phyloP scores from a whole-genome alignment of 2,329 filamentous ascomycete genomes.

The Penicillium sclerotiorum region DNA sequence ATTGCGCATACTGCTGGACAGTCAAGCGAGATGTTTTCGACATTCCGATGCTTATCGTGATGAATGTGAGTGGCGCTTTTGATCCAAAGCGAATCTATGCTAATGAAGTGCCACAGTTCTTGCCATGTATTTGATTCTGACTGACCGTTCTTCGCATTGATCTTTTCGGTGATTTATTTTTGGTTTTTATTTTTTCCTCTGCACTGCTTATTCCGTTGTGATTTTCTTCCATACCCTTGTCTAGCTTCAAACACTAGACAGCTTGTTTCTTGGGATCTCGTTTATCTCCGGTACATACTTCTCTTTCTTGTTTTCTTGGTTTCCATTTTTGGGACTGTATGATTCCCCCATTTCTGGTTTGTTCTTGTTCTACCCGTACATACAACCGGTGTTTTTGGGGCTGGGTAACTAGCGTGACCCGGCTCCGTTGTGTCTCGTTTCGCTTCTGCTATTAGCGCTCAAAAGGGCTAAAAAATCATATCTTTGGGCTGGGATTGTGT shows the following conservation, averaged over 20 bases:
- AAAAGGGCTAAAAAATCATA: slow-evolving; percentile 26
- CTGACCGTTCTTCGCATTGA: background rate
- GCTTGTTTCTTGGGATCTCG: slow-evolving; percentile 8
- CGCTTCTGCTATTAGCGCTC: slow-evolving; percentile 23
- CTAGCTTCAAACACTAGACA: slow-evolving; percentile 11
- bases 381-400: slow-evolving; percentile 15
- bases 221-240: slow-evolving; percentile 20
- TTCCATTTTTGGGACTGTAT: slow-evolving; percentile 21
- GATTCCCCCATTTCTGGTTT: slow-evolving; percentile 17
- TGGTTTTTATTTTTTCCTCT: slow-evolving; percentile 3
- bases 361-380: slow-evolving; percentile 22
- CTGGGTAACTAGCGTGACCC: slow-evolving; percentile 5
- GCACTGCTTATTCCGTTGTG: slow-evolving; percentile 8
- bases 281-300: slow-evolving; percentile 18
- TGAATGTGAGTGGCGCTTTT: slow-evolving; percentile 75
- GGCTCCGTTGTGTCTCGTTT: slow-evolving; percentile 12
- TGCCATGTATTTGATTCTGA: slow-evolving; percentile 48
- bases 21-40: slow-evolving; percentile 97
- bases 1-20: slow-evolving; percentile 95
- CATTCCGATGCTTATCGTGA: slow-evolving; percentile 97
- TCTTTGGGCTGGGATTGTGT: slow-evolving; percentile 22
- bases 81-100: background rate
- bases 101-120: slow-evolving; percentile 35
- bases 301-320: slow-evolving; percentile 5
- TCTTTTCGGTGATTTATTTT: slow-evolving; percentile 8